Evolutionary conservation across 2,329 filamentous ascomycete species (phyloP), one percentile per base, ranked within the genome.

Genomic region (Calonectria crousiana): DNA sequence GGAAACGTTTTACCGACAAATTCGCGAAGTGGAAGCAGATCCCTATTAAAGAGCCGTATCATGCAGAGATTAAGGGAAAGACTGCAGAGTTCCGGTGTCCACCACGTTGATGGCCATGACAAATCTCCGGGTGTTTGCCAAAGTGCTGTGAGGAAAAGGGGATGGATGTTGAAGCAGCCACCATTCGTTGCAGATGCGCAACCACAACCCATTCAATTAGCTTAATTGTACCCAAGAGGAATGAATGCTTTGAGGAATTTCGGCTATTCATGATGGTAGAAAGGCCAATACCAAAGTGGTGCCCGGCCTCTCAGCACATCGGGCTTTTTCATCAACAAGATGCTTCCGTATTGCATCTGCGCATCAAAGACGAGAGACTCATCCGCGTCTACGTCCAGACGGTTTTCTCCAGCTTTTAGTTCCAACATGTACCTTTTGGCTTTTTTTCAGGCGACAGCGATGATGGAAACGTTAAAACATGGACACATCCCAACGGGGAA

Each of bases 401-500:
- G n/a, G n/a, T 23, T 47, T 47, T 23, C 44, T 23, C n/a, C 44
- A 47, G 44, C 20, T 47, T 23, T 47, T 47, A 23, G 44, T 23
- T 23, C 44, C 23, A 47, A 47, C n/a, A 23, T 47, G 30, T 10
- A 13, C 56, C 23, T 16, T 26, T 41, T 62, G 23, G 23, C 56
- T 38, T 41, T 62, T 6, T 11, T 62, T 6, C 10, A 2, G 52
- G 20, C 26, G 16, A 32, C 52, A 20, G 52, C 52, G 30, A 56
- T 56, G 28, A 56, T n/a, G 52, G 18, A 56, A 62, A 62, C 38
- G 56, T 62, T 38, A 62, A 62, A 62, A 28, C n/a, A 20, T 56
- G 56, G 38, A 14, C 56, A 41, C 30, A 20, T n/a, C 36, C 56
- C 56, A 62, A 62, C 56, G 23, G 10, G 56, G 56, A 38, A 62